Evolutionary conservation across 768 basidiomycete genomes (phyloP), one percentile per base, ranked within the genome.

Genomic region (Flagelloscypha sp.): DNA sequence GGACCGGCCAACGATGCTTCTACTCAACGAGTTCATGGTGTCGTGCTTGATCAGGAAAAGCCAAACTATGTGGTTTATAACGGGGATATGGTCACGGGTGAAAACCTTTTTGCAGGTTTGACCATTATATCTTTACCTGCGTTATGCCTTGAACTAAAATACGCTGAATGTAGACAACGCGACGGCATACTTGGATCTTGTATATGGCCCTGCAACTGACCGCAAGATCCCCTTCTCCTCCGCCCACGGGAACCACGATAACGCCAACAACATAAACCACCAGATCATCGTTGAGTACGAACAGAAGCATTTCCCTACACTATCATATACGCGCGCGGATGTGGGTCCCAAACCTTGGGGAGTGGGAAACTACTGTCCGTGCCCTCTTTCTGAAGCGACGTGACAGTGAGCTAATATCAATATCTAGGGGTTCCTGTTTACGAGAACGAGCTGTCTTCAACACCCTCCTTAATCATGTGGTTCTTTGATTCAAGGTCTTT

Each of bases 401-500:
- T 4, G 24, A 21, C 33, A 27, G 20, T n/a, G 37, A 29, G 24
- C n/a, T 23, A 4, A 1, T 15, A 31, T 23, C 25, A 22, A 20
- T 21, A 17, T 13, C 9, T 28, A 46, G 45, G 45, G 45, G 38
- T 46, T 17, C 45, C 45, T 13, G 42, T 46, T 1, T 46, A 43
- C 30, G 45, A 38, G 17, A 36, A 24, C 1, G 28, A 29, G 24
- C 23, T 11, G 17, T 38, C 37, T 16, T 4, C 30, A 2, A 34
- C 43, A 30, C 45, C 45, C 4, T 39, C 45, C 8, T 23, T 38
- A 27, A 33, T 46, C 8, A 40, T 46, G 45, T 46, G 45, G 45
- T 46, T 46, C 39, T 46, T 46, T 35, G 45, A 46, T 35, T 46
- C 45, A 11, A 41, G 34, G 3, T 43, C 45, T 15, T 46, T 46